Evolutionary conservation across 2,329 filamentous ascomycete species (phyloP).

Genomic region (Myriangium duriaei): DNA sequence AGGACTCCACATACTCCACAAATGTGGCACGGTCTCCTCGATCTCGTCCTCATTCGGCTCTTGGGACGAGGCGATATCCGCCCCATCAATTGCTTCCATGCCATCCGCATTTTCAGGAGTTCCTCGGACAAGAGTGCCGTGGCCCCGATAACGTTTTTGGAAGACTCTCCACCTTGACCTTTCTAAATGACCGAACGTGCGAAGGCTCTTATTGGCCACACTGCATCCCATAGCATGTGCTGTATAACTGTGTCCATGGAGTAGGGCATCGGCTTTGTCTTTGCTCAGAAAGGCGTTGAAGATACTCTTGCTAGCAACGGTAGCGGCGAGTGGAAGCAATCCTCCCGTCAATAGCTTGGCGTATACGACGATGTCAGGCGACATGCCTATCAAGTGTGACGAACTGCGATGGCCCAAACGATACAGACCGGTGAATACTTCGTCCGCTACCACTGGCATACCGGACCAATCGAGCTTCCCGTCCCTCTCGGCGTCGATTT

Average conservation of each 20-base stretch:
- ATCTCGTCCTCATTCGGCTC: background rate
- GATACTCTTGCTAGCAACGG: conserved; percentile 59
- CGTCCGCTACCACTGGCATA: conserved; percentile 69
- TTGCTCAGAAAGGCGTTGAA: conserved; percentile 58
- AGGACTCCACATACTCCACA: conserved; percentile 62
- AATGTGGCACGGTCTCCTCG: background rate
- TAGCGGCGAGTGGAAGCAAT: conserved; percentile 63
- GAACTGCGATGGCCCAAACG: conserved; percentile 62
- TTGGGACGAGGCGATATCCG: too few relatives aligned
- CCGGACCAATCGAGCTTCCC: conserved; percentile 47
- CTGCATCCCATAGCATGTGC: conserved; percentile 71
- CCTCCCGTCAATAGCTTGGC: conserved; percentile 78
- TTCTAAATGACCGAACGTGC: too few relatives aligned
- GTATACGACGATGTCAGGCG: conserved; percentile 67
- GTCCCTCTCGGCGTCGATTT: background rate
- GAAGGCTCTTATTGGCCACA: conserved; percentile 57
- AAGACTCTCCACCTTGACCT: too few relatives aligned
- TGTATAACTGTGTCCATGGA: conserved; percentile 81
- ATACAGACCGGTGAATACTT: conserved; percentile 78
- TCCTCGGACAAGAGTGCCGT: conserved; percentile 1
- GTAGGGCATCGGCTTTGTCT: conserved; percentile 64
- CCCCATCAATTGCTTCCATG: background rate
- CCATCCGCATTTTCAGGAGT: background rate
- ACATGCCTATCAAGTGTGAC: conserved; percentile 53
- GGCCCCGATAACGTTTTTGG: background rate